Conservation (phyloP, 108 stramenopile genomes). For the Skeletonema grethae region DNA sequence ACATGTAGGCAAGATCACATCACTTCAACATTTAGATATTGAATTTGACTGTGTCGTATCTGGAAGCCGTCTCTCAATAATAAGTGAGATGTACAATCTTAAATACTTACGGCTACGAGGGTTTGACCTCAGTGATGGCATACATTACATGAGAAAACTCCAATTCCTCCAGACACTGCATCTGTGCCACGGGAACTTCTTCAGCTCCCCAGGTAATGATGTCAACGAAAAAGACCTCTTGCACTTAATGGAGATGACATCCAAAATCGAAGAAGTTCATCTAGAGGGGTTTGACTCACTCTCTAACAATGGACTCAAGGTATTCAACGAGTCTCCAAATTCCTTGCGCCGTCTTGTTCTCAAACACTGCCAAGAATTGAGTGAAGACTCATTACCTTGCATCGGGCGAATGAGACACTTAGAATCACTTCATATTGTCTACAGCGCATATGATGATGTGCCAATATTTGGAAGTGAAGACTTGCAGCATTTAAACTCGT, state of each 20-base stretch:
- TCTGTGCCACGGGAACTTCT: slow-evolving; percentile 48
- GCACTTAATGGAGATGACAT: slow-evolving; percentile 20
- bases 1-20: slow-evolving; percentile 15
- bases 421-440: slow-evolving; percentile 35
- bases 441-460: slow-evolving; percentile 36
- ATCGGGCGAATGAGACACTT: slow-evolving; percentile 37
- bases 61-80: slow-evolving; percentile 34
- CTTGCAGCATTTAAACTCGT: slow-evolving; percentile 29
- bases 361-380: slow-evolving; percentile 46
- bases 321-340: slow-evolving; percentile 13
- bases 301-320: slow-evolving; percentile 22
- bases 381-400: slow-evolving; percentile 23
- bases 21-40: slow-evolving; percentile 29
- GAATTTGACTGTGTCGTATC: slow-evolving; percentile 34
- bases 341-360: slow-evolving; percentile 20
- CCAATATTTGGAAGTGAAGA: slow-evolving; percentile 18
- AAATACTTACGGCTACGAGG: slow-evolving; percentile 38
- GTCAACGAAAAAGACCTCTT: slow-evolving; percentile 35
- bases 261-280: slow-evolving; percentile 25
- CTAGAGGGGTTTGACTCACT: slow-evolving; percentile 48
- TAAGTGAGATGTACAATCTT: slow-evolving; percentile 12
- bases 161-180: slow-evolving; percentile 23
- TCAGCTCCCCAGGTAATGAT: slow-evolving; percentile 39
- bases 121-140: slow-evolving; percentile 41
- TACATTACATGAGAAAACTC: slow-evolving; percentile 15